Evolutionary conservation across 257 asterid species (phyloP).

Genomic region (Jasminum sambac): DNA sequence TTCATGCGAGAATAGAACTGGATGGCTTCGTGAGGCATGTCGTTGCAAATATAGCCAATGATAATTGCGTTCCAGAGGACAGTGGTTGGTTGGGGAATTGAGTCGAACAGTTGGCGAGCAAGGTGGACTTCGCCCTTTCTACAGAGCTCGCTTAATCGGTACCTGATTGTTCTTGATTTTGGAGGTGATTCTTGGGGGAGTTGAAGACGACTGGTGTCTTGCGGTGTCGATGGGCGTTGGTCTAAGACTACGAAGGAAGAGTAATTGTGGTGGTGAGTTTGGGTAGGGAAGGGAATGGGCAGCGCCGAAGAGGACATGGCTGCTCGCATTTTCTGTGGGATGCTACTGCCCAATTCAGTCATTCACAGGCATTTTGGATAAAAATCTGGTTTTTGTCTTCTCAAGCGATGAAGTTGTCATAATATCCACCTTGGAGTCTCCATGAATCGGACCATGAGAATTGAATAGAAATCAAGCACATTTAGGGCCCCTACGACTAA

Average conservation of each 20-base stretch:
- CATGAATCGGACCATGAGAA: no score
- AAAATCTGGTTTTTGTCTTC: not conserved
- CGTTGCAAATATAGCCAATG: constrained; percentile 76
- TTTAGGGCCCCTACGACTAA: no score
- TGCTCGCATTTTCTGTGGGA: constrained; percentile 36
- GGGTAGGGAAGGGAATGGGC: constrained; percentile 45
- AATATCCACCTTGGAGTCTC: no score
- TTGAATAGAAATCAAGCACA: no score
- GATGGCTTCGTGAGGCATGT: constrained; percentile 67
- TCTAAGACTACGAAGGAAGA: constrained; percentile 28
- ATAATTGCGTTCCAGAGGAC: constrained; percentile 87
- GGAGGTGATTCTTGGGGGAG: constrained; percentile 22
- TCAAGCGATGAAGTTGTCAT: not conserved
- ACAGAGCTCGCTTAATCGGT: constrained; percentile 77
- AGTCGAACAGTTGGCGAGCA: constrained; percentile 84
- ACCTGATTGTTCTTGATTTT: constrained; percentile 69
- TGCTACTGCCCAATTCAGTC: not conserved
- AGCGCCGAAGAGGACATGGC: constrained; percentile 50
- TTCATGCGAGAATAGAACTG: constrained; percentile 58
- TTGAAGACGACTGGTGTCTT: constrained; percentile 10
- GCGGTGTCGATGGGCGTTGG: constrained; percentile 29
- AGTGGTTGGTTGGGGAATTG: constrained; percentile 80
- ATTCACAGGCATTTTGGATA: not conserved
- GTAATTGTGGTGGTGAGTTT: constrained; percentile 39
- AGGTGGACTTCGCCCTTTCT: constrained; percentile 52